These are phyloP conservation scores for Craterostigma plantagineum DNA, from an alignment of 257 asterid genomes.

Conservation along the genomic window DNA sequence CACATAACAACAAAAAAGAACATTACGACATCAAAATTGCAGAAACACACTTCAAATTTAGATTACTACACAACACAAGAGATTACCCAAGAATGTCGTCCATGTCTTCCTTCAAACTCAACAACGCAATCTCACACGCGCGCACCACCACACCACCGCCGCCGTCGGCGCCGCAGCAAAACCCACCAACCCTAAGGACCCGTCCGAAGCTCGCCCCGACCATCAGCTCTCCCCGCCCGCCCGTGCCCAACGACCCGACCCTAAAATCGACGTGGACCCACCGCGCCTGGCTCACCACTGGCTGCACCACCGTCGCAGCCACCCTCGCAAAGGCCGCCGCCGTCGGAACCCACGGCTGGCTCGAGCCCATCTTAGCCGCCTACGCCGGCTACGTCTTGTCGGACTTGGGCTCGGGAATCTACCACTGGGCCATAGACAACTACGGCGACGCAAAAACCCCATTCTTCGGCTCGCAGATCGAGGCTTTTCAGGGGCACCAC, in stretches of 20 bases:
- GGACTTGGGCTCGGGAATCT: slow-evolving; percentile 67
- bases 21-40: no score
- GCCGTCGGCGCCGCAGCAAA: no score
- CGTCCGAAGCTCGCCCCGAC: no score
- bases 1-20: no score
- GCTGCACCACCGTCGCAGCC: slow-evolving; percentile 54
- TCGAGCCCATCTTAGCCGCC: slow-evolving; percentile 45
- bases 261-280: slow-evolving; percentile 65
- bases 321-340: slow-evolving; percentile 35
- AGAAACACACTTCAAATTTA: no score
- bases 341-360: slow-evolving; percentile 27
- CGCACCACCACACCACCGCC: no score
- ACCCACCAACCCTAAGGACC: no score
- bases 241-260: slow-evolving; percentile 19
- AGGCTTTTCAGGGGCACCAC: slow-evolving; percentile 81
- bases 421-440: slow-evolving; percentile 92
- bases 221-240: no score
- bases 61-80: no score
- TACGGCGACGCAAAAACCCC: slow-evolving; percentile 58
- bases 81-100: no score
- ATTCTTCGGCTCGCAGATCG: slow-evolving; percentile 49
- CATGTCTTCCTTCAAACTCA: no score
- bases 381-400: slow-evolving; percentile 47
- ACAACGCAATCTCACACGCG: no score
- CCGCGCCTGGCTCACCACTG: slow-evolving; percentile 60